Conservation (phyloP, 1,139 yeast genomes). For the Pichia sp. region DNA sequence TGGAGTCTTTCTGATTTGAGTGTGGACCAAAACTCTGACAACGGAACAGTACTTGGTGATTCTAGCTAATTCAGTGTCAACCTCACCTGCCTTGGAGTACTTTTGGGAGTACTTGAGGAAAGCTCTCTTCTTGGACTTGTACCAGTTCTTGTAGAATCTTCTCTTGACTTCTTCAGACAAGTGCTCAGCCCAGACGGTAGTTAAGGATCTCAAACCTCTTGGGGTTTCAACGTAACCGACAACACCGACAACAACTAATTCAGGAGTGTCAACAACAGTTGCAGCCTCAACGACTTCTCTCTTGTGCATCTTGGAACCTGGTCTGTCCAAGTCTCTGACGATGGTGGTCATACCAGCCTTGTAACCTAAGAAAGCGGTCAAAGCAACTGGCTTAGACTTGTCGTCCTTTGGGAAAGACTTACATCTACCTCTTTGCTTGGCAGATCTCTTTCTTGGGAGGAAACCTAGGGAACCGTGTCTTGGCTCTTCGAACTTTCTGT, state of each 20-base stretch:
- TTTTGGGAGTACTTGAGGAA: conserved; percentile 99
- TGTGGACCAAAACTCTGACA: conserved; percentile 98
- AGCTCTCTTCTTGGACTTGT: conserved; percentile 99
- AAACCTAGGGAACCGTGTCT: conserved; percentile 99
- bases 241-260: conserved; percentile 98
- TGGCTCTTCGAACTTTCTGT: conserved; percentile 99
- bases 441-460: conserved; percentile 99
- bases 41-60: conserved; percentile 97
- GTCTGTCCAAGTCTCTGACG: conserved; percentile 99
- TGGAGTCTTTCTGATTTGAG: conserved; percentile 99
- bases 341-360: conserved; percentile 99
- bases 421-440: conserved; percentile 97
- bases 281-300: conserved; percentile 99
- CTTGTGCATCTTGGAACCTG: conserved; percentile 99
- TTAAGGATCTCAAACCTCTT: conserved; percentile 98
- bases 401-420: conserved; percentile 99
- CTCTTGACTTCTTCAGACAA: conserved; percentile 98
- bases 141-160: conserved; percentile 99
- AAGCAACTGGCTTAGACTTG: conserved; percentile 96
- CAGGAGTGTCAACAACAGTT: conserved; percentile 98
- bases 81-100: conserved; percentile 83
- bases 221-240: conserved; percentile 99
- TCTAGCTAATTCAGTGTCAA: conserved; percentile 97
- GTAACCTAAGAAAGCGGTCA: conserved; percentile 99
- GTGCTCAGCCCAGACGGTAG: conserved; percentile 99